Percentiles rank a stretch among this genome's conserved stretches.
Conservation (phyloP, 108 stramenopile species). For the Cyclotella cryptica region DNA sequence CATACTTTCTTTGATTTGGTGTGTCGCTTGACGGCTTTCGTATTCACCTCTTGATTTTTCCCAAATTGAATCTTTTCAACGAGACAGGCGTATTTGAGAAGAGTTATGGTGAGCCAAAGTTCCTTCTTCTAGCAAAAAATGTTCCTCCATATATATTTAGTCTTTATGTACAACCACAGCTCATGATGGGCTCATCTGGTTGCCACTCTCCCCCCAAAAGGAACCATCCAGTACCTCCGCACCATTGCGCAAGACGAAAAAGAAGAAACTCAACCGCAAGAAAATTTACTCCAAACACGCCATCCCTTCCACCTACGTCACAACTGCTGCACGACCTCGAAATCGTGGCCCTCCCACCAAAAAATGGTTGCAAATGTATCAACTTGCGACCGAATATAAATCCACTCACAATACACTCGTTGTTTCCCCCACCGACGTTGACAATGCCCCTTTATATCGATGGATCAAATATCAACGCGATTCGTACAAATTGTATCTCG, state of each 20-base stretch:
- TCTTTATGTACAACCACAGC: background rate
- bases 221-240: no score
- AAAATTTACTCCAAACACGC: background rate
- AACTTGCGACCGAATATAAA: slow-evolving; percentile 20
- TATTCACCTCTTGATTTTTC: background rate
- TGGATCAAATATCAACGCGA: slow-evolving; percentile 45
- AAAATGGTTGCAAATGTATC: slow-evolving; percentile 47
- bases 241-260: no score
- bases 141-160: no score
- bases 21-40: background rate
- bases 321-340: background rate
- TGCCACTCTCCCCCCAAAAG: no score
- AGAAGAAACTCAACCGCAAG: slow-evolving; percentile 1
- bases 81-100: background rate
- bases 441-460: background rate
- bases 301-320: background rate
- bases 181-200: background rate
- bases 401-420: slow-evolving; percentile 18
- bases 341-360: slow-evolving; percentile 33
- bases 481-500: slow-evolving; percentile 35
- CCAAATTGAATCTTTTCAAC: background rate
- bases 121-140: background rate
- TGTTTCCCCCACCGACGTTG: slow-evolving; percentile 7
- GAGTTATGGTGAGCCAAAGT: slow-evolving; percentile 1
- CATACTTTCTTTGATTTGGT: background rate